Conservation (phyloP, 73 alveolate genomes). For the Paramecium biaurelia region DNA sequence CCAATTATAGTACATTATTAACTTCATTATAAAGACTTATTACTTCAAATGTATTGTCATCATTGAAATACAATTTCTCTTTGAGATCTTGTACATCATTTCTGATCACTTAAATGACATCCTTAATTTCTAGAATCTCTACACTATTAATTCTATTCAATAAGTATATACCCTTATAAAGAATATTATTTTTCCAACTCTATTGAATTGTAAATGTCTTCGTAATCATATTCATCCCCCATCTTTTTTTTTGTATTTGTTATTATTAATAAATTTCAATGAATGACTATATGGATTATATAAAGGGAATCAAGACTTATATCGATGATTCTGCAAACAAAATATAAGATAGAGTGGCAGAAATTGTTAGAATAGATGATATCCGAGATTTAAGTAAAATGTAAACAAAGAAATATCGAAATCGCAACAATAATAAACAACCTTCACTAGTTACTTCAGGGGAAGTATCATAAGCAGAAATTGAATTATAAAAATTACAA, state of each 20-base stretch:
- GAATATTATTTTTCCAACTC: not conserved
- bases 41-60: not conserved
- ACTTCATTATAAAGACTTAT: not conserved
- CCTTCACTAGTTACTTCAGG: constrained; percentile 8
- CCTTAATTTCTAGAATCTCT: not conserved
- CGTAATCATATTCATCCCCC: not conserved
- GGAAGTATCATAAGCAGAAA: not conserved
- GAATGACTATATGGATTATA: not conserved
- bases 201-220: not conserved
- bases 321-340: not conserved
- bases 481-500: not conserved
- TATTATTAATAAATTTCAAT: not conserved
- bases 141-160: not conserved
- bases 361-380: not conserved
- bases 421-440: not conserved
- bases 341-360: not conserved
- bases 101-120: not conserved
- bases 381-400: not conserved
- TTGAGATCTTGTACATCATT: not conserved
- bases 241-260: not conserved
- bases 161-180: not conserved
- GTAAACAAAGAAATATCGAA: not conserved
- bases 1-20: constrained; percentile 4
- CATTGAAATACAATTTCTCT: not conserved
- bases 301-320: not conserved